A percentile compares a stretch with the other conserved stretches of the same genome.
These are phyloP conservation scores for Linaria vulgaris DNA, from an alignment of 257 asterid genomes.

Conservation along the genomic window DNA sequence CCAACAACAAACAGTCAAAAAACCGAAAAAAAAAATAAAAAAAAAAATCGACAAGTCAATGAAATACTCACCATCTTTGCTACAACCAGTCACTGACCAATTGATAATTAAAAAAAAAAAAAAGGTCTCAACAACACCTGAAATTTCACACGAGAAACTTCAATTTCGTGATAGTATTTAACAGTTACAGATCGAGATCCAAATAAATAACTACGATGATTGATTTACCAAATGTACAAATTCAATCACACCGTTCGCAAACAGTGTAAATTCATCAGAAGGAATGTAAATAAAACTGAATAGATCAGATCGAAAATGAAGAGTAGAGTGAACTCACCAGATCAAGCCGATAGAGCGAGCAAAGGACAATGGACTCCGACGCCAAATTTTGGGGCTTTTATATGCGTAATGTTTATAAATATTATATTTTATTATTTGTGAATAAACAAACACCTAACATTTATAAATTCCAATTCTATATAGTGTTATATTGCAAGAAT, in stretches of 20 bases:
- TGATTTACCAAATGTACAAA: slow-evolving; percentile 3
- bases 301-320: neutral
- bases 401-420: neutral
- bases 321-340: slow-evolving; percentile 14
- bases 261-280: neutral
- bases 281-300: neutral
- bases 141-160: slow-evolving; percentile 16
- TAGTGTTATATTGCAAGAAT: too few relatives aligned
- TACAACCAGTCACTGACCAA: slow-evolving; percentile 21
- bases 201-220: too few relatives aligned
- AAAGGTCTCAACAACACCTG: slow-evolving; percentile 22
- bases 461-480: too few relatives aligned
- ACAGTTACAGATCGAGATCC: too few relatives aligned
- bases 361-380: neutral
- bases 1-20: neutral
- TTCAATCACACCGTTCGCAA: slow-evolving; percentile 4
- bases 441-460: too few relatives aligned
- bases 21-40: slow-evolving; percentile 1
- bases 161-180: neutral
- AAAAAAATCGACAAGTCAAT: slow-evolving; percentile 6
- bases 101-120: neutral
- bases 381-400: neutral
- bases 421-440: neutral
- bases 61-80: slow-evolving; percentile 43
- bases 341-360: slow-evolving; percentile 1